Base-by-base conservation (phyloP, 257 asterid species). In the Dorcoceras hygrometricum region DNA sequence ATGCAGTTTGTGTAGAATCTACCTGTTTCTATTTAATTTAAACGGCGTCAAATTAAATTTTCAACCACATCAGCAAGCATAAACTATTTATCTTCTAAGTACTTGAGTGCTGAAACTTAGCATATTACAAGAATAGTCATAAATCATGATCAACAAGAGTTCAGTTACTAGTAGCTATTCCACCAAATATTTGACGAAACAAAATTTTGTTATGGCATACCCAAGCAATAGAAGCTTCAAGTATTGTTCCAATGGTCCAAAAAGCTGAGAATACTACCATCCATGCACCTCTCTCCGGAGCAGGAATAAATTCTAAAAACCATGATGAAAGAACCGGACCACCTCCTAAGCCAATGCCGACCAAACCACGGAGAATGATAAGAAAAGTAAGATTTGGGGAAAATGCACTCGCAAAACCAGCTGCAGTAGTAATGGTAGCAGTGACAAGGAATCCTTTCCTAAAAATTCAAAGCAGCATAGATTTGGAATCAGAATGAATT, bases 171-270 rank as follows among this genome's bases (percentile, higher is more conserved):
- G 0, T 22, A 32, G 51, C 50, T 34, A 62, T 43, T 59, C 62
- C 39, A 66, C 53, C 31, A 26, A 56, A 79, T 48, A n/a, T 43
- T 20, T 55, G 36, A 59, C 39, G 59, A 55, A 68, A 64, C 43
- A 24, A 24, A 53, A 63, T 46, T 62, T 26, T 62, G 53, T 12
- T 28, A 12, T 22, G 59, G 53, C 85, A 57, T 86, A 88, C 96
- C 96, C 91, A 88, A 65, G 96, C 96, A 76, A 86, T 81, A 34
- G 90, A 77, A 76, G 95, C 95, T 77, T 86, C 96, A 78, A 79
- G 73, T 73, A 84, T 66, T 27, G 88, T 83, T 65, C 96, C 96
- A 70, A 84, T 36, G 0, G 48, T 84, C 91, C 95, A 89, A 81
- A 89, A 89, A 62, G 86, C 80, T 28, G 96, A 83, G 72, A 83